Conservation (phyloP, 2,329 filamentous ascomycete genomes). For the Fusarium duplospermum region DNA sequence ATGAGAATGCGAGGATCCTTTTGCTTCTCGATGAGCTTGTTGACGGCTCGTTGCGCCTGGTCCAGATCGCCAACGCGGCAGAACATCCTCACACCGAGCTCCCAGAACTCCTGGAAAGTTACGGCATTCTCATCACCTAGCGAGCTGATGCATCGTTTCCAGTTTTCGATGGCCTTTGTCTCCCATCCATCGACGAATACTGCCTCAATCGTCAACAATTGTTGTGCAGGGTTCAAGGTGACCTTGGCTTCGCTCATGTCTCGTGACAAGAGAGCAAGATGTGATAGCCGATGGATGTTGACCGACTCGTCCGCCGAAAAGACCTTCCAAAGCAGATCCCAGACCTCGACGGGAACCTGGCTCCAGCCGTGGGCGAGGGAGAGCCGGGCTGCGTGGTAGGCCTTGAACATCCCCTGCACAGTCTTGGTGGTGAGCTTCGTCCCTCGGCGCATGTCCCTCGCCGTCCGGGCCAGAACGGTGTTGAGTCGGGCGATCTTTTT, state of each 20-base stretch:
- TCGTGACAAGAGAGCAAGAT: conserved; percentile 70
- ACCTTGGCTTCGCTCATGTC: conserved; percentile 73
- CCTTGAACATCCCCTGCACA: conserved; percentile 59
- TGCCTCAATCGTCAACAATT: conserved; percentile 75
- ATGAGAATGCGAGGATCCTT: conserved; percentile 69
- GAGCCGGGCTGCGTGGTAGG: conserved; percentile 60
- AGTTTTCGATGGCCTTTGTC: conserved; percentile 70
- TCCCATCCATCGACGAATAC: conserved; percentile 72
- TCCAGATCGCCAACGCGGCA: conserved; percentile 68
- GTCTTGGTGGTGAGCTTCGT: conserved; percentile 48
- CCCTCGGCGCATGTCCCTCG: conserved; percentile 44
- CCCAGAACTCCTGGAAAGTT: conserved; percentile 67
- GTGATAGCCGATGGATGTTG: conserved; percentile 68
- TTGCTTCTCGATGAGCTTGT: conserved; percentile 62
- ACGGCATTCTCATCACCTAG: conserved; percentile 60
- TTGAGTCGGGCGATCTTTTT: conserved; percentile 55
- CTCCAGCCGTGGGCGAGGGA: conserved; percentile 60
- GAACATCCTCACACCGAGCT: conserved; percentile 74
- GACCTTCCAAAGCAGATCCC: conserved; percentile 74
- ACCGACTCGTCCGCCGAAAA: conserved; percentile 63
- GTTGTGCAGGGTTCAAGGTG: conserved; percentile 66
- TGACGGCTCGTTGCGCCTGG: conserved; percentile 67
- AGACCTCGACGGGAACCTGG: conserved; percentile 69
- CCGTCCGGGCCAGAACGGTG: conserved; percentile 43
- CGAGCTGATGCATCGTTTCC: conserved; percentile 67